phyloP scores from a whole-genome alignment of 768 basidiomycete species.

The Agrocybe praecox region DNA sequence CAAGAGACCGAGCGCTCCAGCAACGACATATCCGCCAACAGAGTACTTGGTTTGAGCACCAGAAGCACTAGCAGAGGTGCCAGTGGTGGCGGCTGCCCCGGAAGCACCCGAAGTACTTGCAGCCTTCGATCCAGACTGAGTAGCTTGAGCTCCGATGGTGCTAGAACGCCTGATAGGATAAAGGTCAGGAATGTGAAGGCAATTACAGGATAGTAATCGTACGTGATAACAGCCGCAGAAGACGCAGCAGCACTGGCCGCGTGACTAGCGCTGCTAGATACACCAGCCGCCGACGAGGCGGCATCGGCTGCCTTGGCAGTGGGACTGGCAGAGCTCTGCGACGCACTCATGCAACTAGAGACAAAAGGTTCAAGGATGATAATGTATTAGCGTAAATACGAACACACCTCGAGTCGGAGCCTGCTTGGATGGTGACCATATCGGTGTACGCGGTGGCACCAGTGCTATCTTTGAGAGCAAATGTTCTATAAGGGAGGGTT shows the following conservation, averaged over 20 bases:
- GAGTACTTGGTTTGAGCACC: conserved; percentile 15
- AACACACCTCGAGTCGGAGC: conserved; percentile 37
- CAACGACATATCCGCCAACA: conserved; percentile 17
- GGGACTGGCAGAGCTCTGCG: neutral
- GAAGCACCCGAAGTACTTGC: conserved; percentile 10
- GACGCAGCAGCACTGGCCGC: conserved; percentile 1
- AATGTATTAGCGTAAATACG: neutral
- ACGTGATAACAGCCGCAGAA: neutral
- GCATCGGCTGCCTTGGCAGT: conserved; percentile 5
- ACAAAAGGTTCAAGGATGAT: neutral
- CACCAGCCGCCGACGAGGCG: conserved; percentile 5
- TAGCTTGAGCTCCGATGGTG: neutral
- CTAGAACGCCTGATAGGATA: neutral
- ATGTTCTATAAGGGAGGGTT: conserved; percentile 40
- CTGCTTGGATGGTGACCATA: conserved; percentile 42
- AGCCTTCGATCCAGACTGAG: neutral
- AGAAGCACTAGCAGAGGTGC: conserved; percentile 15
- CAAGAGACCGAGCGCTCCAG: conserved; percentile 19
- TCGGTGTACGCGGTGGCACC: conserved; percentile 57
- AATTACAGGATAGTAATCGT: neutral
- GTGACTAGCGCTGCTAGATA: neutral
- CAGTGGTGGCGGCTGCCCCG: conserved; percentile 7
- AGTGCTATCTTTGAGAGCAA: conserved; percentile 58
- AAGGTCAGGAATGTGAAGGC: neutral
- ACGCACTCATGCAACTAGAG: conserved; percentile 10